Evolutionary conservation across 2,329 filamentous ascomycete species (phyloP).

Genomic region (Cordyceps cicadae): DNA sequence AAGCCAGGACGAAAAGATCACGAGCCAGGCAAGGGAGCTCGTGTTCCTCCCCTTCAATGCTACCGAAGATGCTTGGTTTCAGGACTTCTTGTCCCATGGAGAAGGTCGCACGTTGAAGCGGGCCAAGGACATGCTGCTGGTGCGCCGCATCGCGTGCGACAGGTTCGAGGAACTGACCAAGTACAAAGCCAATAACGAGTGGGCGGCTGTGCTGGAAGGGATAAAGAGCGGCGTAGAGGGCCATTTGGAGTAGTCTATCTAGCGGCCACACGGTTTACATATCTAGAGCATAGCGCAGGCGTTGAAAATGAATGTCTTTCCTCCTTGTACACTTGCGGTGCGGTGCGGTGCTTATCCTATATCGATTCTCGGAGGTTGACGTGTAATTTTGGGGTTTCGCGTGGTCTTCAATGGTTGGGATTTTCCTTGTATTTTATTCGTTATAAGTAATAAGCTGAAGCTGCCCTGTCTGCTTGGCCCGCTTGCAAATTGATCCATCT

Average conservation of each 20-base stretch:
- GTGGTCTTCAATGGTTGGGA: too few relatives aligned
- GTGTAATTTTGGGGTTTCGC: too few relatives aligned
- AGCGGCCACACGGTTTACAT: background rate
- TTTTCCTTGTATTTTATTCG: too few relatives aligned
- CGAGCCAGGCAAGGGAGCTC: constrained; percentile 57
- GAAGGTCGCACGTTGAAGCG: constrained; percentile 56
- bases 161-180: constrained; percentile 42
- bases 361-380: background rate
- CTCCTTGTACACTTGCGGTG: background rate
- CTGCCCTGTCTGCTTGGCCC: too few relatives aligned
- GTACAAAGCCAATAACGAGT: constrained; percentile 35
- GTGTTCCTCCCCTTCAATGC: constrained; percentile 63
- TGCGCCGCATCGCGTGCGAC: constrained; percentile 63
- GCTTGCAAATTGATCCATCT: too few relatives aligned
- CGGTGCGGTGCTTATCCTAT: background rate
- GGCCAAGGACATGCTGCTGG: constrained; percentile 65
- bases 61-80: constrained; percentile 67
- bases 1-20: constrained; percentile 29
- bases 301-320: constrained; percentile 5
- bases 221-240: constrained; percentile 38
- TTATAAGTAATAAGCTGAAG: too few relatives aligned
- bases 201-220: constrained; percentile 43
- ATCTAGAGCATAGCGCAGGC: constrained; percentile 13
- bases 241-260: constrained; percentile 17
- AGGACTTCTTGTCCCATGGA: constrained; percentile 56